Evolutionary conservation across 2,329 filamentous ascomycete species (phyloP).

Genomic region (Myriosclerotinia curreyana): DNA sequence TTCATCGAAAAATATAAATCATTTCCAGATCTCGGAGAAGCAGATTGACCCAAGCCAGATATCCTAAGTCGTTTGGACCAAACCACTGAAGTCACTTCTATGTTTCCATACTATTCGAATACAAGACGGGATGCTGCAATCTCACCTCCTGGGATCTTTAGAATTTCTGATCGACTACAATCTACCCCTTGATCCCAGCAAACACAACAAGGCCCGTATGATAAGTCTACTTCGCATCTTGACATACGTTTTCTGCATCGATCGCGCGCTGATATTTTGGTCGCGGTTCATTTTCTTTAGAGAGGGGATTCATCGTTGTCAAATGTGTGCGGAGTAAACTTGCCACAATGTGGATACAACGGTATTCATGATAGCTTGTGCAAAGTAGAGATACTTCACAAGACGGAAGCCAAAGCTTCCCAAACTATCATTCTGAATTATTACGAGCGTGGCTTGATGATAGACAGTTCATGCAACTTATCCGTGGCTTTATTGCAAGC

Average conservation of each 20-base stretch:
- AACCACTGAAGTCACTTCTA: background rate
- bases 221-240: constrained; percentile 8
- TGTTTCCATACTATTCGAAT: background rate
- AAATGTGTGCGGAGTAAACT: no score
- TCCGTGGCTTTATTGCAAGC: background rate
- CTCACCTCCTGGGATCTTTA: background rate
- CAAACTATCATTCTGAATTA: background rate
- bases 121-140: background rate
- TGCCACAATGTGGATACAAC: no score
- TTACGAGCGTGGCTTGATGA: background rate
- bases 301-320: background rate
- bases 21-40: background rate
- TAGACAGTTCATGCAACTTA: background rate
- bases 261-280: constrained; percentile 10
- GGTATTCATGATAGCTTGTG: no score
- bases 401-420: background rate
- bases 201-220: background rate
- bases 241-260: constrained; percentile 10
- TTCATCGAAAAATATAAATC: background rate
- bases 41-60: background rate
- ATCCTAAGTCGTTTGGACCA: background rate
- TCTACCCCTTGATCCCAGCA: background rate
- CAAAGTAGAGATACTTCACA: background rate
- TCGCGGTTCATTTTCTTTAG: background rate
- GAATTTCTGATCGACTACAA: background rate